Evolutionary conservation across 176 grass and related monocot species (phyloP), one percentile per base, ranked within the genome.

Genomic region (Rhynchospora pubera): DNA sequence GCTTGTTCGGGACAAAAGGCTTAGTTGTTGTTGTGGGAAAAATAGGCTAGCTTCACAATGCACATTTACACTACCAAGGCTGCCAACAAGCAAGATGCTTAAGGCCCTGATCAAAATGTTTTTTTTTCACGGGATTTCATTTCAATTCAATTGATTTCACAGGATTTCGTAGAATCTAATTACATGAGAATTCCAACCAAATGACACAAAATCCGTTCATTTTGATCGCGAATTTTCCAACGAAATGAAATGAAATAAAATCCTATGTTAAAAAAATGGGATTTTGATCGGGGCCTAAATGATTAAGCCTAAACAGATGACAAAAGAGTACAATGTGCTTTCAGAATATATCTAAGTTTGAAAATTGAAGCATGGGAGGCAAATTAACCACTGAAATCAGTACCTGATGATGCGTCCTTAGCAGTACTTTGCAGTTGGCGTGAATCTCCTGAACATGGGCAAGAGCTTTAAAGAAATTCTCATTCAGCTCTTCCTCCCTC

Each of bases 381-480:
- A 69, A 45, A n/a, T 45, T 68, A 43, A 45, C 6, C 32, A 69
- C 39, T 69, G 39, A 45, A 69, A 45, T 45, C 26, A 43, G 2
- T 91, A 99, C 96, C 90, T 99, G 96, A 89, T 99, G 91, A 87
- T 99, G 96, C 69, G 96, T 95, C 78, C 92, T 85, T 85, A 99
- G 73, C 63, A 99, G 84, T 82, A 93, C 86, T 84, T 95, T 99
- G 89, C 96, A 99, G 82, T 99, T 99, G 7, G 96, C 90, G 82
- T 99, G 96, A 79, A 99, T 99, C 89, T 99, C 92, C 88, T 99
- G 96, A 83, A 99, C 96, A 88, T 99, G 96, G 3, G 82, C 42
- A 82, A 99, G 83, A 62, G 96, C 96, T 73, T 91, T 91, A 81
- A 99, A 99, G 91, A 99, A 99, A 82, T 88, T 95, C 50, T 95